A percentile compares a stretch with the other conserved stretches of the same genome.
These are phyloP conservation scores for Pisolithus tinctorius DNA, from an alignment of 768 basidiomycete genomes.

Conservation along the genomic window DNA sequence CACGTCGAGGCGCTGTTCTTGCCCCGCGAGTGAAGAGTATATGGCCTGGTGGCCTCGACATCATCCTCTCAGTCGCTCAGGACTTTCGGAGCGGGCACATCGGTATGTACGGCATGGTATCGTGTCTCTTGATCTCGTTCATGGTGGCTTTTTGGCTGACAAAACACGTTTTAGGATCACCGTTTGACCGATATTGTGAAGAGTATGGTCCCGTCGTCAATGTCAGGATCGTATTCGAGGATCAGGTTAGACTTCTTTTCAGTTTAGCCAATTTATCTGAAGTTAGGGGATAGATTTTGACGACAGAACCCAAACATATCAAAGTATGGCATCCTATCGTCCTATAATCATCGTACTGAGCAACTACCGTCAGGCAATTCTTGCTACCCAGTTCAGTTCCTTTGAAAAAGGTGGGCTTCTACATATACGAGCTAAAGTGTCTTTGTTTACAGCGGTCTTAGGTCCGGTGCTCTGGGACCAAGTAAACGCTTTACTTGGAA, in stretches of 20 bases:
- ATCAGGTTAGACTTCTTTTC: constrained; percentile 23
- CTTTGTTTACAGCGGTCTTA: constrained; percentile 6
- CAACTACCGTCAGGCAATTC: constrained; percentile 26
- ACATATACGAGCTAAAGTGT: background rate
- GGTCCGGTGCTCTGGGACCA: background rate
- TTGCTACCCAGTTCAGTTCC: constrained; percentile 38
- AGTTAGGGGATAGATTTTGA: constrained; percentile 32
- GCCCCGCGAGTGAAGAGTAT: constrained; percentile 28
- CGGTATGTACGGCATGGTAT: constrained; percentile 13
- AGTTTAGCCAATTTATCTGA: background rate
- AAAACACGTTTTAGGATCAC: constrained; percentile 7
- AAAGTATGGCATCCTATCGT: constrained; percentile 21
- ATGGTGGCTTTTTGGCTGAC: background rate
- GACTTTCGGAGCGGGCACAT: constrained; percentile 23
- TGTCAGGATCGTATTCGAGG: constrained; percentile 30
- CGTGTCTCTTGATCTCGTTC: background rate
- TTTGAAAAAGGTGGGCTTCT: constrained; percentile 33
- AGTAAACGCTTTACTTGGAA: constrained; percentile 31
- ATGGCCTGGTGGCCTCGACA: constrained; percentile 33
- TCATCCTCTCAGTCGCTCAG: constrained; percentile 16
- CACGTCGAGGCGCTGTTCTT: constrained; percentile 7
- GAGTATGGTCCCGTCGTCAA: constrained; percentile 28
- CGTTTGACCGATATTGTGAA: constrained; percentile 16
- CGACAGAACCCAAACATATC: constrained; percentile 42
- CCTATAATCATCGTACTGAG: background rate